A percentile compares a stretch with the other conserved stretches of the same genome.
Conservation (phyloP, 768 basidiomycete genomes). For the Mycena vitilis region DNA sequence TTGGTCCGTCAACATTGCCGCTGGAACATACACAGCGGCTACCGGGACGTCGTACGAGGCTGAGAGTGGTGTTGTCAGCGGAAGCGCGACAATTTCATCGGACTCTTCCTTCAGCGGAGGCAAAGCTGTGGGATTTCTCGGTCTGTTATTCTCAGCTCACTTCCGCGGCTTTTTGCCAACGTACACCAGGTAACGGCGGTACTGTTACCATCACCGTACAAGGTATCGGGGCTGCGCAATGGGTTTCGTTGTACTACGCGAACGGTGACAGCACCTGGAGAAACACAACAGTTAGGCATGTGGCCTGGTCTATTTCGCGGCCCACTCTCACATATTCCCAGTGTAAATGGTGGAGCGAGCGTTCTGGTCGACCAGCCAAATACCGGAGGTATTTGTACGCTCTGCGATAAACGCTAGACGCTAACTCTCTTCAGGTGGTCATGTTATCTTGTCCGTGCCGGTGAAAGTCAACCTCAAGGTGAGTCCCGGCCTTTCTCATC, state of each 20-base stretch:
- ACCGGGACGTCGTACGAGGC: constrained; percentile 68
- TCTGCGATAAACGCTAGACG: neutral
- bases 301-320: constrained; percentile 1
- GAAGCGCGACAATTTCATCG: constrained; percentile 57
- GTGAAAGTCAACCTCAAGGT: constrained; percentile 57
- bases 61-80: constrained; percentile 61
- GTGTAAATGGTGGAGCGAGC: constrained; percentile 68
- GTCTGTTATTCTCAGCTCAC: constrained; percentile 43
- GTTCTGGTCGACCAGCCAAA: constrained; percentile 68
- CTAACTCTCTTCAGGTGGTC: constrained; percentile 51
- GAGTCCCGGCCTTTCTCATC: too few species aligned
- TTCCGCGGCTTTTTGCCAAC: neutral
- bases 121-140: constrained; percentile 65
- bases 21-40: constrained; percentile 63
- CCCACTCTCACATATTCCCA: constrained; percentile 34
- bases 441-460: constrained; percentile 66
- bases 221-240: constrained; percentile 64
- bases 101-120: constrained; percentile 64
- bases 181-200: constrained; percentile 62
- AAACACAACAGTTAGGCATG: constrained; percentile 68
- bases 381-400: constrained; percentile 54
- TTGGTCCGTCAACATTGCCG: constrained; percentile 63
- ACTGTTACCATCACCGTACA: constrained; percentile 67
- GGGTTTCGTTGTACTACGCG: constrained; percentile 71
- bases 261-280: constrained; percentile 72